Base-by-base conservation (phyloP, 108 stramenopile genomes). In the Discostella stelligeroides region DNA sequence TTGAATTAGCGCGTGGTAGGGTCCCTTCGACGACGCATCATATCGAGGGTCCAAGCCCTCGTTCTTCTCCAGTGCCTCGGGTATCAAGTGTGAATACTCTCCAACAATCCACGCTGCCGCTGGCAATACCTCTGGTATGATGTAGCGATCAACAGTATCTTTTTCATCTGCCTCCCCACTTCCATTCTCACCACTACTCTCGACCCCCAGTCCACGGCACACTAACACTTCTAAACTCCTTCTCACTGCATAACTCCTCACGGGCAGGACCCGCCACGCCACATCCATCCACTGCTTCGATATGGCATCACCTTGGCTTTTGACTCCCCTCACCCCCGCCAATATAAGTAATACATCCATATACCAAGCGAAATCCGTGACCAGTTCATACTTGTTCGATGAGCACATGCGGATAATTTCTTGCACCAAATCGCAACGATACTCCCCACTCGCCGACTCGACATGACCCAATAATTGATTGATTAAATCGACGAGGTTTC, bases 81-180 rank as follows among this genome's bases (percentile, higher is more conserved):
- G 87, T 39, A 88, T 81, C 60, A 87, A 68, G 62, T 84, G 86
- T 14, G 92, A 90, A 74, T 92, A 99, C 80, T 98, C 99, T 14
- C 98, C 97, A 0, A 93, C 91, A 78, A 98, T 95, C 94, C 95
- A 98, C 30, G 97, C 97, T 39, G 97, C 87, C 3, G 95, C 95
- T 8, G 83, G 85, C n/a, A 97, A 69, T 28, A 97, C 84, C 63
- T 96, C 87, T 17, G 84, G 88, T 56, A 79, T 28, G 65, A 90
- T 85, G 43, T 79, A 46, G 18, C 76, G 55, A 80, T 84, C 79
- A 57, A 46, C 7, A 11, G 47, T 24, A 1, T 29, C 43, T 54
- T 60, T 45, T n/a, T 38, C 55, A 38, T 83, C 78, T 29, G 50
- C 21, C 7, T 55, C 74, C 45, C 9, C 39, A 54, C 34, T 57